Percentiles rank a stretch among this genome's conserved stretches.
phyloP scores from a whole-genome alignment of 2,329 filamentous ascomycete genomes.

The Cladorrhinum sp. region DNA sequence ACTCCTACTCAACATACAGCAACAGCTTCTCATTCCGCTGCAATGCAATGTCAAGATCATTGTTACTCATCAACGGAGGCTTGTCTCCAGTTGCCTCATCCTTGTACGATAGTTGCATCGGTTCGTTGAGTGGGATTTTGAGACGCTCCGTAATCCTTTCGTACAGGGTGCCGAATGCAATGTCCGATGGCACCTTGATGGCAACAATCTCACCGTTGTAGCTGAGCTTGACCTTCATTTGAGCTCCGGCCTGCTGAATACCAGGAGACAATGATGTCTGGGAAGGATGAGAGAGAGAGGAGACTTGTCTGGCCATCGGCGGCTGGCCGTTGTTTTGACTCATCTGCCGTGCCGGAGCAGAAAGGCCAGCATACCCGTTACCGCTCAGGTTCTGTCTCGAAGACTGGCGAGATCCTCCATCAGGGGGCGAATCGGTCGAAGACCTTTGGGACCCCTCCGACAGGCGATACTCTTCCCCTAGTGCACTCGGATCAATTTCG shows the following conservation, averaged over 20 bases:
- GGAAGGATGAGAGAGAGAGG: constrained; percentile 50
- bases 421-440: constrained; percentile 58
- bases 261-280: constrained; percentile 55
- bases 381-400: constrained; percentile 60
- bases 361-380: constrained; percentile 49
- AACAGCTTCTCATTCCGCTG: constrained; percentile 84
- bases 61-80: constrained; percentile 71
- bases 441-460: constrained; percentile 69
- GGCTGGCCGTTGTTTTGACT: constrained; percentile 35
- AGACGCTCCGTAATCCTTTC: constrained; percentile 83
- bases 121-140: constrained; percentile 66
- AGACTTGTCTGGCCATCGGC: constrained; percentile 43
- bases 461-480: constrained; percentile 68
- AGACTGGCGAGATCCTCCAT: constrained; percentile 61
- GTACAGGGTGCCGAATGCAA: constrained; percentile 72
- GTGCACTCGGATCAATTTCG: constrained; percentile 73
- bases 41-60: constrained; percentile 77
- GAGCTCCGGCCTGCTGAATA: constrained; percentile 45
- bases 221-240: constrained; percentile 92
- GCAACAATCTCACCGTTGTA: constrained; percentile 90
- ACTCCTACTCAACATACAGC: constrained; percentile 60
- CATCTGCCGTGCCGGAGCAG: constrained; percentile 38
- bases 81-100: constrained; percentile 77
- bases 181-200: constrained; percentile 80
- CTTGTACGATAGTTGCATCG: constrained; percentile 77